Evolutionary conservation across 352 stramenopile species (phyloP).

Genomic region (Thalassiosira mediterranea): DNA sequence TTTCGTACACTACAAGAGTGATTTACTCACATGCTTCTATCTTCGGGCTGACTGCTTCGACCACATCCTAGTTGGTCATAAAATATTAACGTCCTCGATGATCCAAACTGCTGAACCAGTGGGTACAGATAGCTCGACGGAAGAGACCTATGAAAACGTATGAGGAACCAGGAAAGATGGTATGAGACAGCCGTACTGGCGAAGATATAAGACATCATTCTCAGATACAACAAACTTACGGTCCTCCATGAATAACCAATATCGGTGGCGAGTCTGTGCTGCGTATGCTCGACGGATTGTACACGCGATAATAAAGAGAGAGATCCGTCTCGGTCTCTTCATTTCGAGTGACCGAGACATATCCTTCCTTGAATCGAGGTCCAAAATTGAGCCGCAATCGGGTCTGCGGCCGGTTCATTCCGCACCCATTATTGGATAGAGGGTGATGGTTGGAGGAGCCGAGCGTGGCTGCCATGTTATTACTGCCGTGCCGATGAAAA

Average conservation of each 20-base stretch:
- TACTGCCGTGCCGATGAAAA: too few relatives aligned
- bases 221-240: constrained; percentile 31
- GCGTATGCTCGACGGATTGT: constrained; percentile 44
- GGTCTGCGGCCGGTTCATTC: too few relatives aligned
- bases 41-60: constrained; percentile 32
- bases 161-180: constrained; percentile 7
- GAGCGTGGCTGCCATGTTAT: too few relatives aligned
- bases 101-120: constrained; percentile 40
- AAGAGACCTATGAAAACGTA: constrained; percentile 24
- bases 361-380: too few relatives aligned
- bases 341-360: too few relatives aligned
- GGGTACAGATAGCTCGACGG: constrained; percentile 52
- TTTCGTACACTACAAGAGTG: too few relatives aligned
- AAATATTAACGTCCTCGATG: constrained; percentile 51
- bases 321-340: too few relatives aligned
- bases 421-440: too few relatives aligned
- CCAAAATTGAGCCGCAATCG: too few relatives aligned
- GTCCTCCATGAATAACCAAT: constrained; percentile 48
- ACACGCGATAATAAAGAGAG: constrained; percentile 41
- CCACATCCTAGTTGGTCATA: constrained; percentile 59
- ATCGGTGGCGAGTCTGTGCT: constrained; percentile 38
- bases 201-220: constrained; percentile 1
- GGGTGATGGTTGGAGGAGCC: too few relatives aligned
- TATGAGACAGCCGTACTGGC: background rate
- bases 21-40: constrained; percentile 37